phyloP scores from a whole-genome alignment of 1,284 basidiomycete genomes.

The Fomitiporia mediterranea region DNA sequence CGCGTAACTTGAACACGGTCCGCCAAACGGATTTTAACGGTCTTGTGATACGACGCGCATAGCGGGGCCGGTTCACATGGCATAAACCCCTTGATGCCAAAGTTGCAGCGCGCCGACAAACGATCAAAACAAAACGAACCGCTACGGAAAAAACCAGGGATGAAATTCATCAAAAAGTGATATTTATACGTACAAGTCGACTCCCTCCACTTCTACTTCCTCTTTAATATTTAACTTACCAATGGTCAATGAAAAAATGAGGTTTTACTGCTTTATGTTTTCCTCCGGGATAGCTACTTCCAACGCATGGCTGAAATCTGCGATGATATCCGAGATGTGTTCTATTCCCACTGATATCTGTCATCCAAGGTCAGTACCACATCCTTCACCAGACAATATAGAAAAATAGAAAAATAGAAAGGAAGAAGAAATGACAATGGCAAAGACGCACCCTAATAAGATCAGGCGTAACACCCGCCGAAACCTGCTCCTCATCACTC shows the following conservation, averaged over 20 bases:
- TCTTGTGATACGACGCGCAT: no score
- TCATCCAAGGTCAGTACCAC: slow-evolving; percentile 2
- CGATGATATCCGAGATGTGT: slow-evolving; percentile 80
- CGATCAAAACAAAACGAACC: not conserved
- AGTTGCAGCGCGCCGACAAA: no score
- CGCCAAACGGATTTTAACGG: no score
- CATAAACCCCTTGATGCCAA: no score
- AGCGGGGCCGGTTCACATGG: no score
- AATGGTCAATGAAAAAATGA: no score
- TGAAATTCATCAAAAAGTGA: not conserved
- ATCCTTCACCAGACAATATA: not conserved
- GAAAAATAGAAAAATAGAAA: not conserved
- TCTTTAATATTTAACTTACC: not conserved
- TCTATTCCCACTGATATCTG: slow-evolving; percentile 78
- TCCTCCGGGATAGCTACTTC: slow-evolving; percentile 2
- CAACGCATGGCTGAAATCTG: slow-evolving; percentile 73
- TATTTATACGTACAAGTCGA: not conserved
- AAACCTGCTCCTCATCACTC: slow-evolving; percentile 59
- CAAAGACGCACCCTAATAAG: slow-evolving; percentile 61
- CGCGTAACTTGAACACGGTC: no score
- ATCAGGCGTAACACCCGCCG: slow-evolving; percentile 76
- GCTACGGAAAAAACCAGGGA: no score
- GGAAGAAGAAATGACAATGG: not conserved
- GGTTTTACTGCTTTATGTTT: not conserved
- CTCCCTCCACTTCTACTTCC: not conserved